A percentile compares a stretch with the other conserved stretches of the same genome.
Conservation (phyloP, 2,329 filamentous ascomycete species). For the Cercospora sp. region DNA sequence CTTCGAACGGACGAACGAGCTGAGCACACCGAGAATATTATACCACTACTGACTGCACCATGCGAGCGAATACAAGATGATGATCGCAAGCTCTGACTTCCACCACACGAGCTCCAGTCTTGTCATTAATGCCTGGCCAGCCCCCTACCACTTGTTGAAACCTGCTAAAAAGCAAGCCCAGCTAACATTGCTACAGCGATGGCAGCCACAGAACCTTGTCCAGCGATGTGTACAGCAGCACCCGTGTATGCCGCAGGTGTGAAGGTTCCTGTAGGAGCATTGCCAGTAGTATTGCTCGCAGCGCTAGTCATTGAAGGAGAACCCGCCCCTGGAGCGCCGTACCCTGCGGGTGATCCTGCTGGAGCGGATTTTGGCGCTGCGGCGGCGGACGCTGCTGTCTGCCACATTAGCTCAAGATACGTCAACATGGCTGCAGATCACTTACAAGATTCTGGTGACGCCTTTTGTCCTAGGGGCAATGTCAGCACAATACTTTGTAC, state of each 20-base stretch:
- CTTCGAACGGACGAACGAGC: neutral
- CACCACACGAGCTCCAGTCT: neutral
- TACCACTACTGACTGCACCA: neutral
- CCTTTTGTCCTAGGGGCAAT: neutral
- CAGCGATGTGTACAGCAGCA: neutral
- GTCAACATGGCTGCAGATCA: neutral
- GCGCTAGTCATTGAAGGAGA: neutral
- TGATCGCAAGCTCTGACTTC: neutral
- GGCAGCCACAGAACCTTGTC: neutral
- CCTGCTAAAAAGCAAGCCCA: neutral
- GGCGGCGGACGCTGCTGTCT: neutral
- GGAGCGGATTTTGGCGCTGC: neutral
- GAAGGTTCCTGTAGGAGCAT: neutral
- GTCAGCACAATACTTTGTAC: neutral
- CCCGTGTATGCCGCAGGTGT: neutral
- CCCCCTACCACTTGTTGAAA: neutral
- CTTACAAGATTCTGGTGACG: neutral
- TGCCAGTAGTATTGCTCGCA: neutral
- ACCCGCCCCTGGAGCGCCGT: neutral
- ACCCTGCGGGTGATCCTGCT: neutral
- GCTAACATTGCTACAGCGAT: neutral
- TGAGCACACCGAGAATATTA: neutral
- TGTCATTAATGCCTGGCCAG: neutral
- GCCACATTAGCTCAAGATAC: neutral
- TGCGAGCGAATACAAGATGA: neutral